Conservation (phyloP, 345 rosid genomes). For the Sonneratia caseolaris region DNA sequence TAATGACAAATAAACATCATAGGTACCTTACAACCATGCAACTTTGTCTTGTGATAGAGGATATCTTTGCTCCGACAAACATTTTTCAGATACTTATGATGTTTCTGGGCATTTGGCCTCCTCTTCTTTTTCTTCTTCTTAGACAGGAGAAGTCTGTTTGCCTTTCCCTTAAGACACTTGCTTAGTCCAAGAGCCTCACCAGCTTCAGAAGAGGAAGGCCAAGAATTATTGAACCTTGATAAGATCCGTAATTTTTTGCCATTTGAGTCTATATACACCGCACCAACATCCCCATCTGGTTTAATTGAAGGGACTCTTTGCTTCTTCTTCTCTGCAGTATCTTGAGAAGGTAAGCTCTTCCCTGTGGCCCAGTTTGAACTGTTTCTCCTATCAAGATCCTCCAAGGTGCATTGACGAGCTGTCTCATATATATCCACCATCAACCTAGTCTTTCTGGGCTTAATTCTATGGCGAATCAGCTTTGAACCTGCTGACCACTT, state of each 20-base stretch:
- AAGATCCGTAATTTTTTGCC: constrained; percentile 81
- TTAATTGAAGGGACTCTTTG: constrained; percentile 23
- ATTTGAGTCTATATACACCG: constrained; percentile 77
- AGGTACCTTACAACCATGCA: constrained; percentile 35
- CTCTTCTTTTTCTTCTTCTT: constrained; percentile 50
- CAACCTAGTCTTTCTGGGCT: constrained; percentile 60
- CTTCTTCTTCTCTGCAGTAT: constrained; percentile 25
- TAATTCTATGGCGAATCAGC: constrained; percentile 53
- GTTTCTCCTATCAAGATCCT: constrained; percentile 85
- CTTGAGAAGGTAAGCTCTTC: constrained; percentile 35
- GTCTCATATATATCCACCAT: constrained; percentile 79
- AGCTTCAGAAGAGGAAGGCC: constrained; percentile 13
- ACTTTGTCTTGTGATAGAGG: constrained; percentile 23
- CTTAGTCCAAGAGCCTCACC: constrained; percentile 25
- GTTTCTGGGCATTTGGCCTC: constrained; percentile 22
- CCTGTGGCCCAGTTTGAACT: constrained; percentile 55
- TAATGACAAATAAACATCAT: constrained; percentile 14
- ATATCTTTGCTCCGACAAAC: constrained; percentile 41
- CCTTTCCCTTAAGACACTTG: constrained; percentile 33
- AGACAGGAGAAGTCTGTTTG: constrained; percentile 26
- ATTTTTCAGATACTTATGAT: constrained; percentile 42
- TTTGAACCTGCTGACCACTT: constrained; percentile 56
- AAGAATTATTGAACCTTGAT: constrained; percentile 45
- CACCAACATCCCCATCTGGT: constrained; percentile 53
- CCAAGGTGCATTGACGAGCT: constrained; percentile 60